phyloP scores from a whole-genome alignment of 2,329 filamentous ascomycete species.

The Cryphonectria radicalis region DNA sequence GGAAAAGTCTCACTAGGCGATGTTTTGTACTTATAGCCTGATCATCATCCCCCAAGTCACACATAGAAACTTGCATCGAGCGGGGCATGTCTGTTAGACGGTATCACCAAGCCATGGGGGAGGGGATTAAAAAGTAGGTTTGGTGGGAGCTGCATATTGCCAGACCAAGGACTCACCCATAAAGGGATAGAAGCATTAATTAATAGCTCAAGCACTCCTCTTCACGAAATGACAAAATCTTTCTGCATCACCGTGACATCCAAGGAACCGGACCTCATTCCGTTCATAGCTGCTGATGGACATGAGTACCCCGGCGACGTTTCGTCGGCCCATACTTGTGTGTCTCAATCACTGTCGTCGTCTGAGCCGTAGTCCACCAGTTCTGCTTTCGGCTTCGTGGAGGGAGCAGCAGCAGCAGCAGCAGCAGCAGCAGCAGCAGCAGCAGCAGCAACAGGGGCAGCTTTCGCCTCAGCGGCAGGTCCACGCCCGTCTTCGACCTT shows the following conservation, averaged over 20 bases:
- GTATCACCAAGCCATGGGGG: not conserved
- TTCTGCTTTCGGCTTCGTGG: slow-evolving; percentile 40
- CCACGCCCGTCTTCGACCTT: slow-evolving; percentile 13
- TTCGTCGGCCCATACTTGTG: not conserved
- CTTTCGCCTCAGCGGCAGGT: slow-evolving; percentile 35
- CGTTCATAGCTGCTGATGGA: no score
- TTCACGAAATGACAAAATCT: not conserved
- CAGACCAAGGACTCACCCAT: slow-evolving; percentile 3
- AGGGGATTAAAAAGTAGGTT: no score
- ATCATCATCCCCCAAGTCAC: not conserved
- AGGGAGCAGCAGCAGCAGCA: not conserved
- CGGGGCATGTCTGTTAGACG: not conserved
- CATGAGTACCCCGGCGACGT: not conserved
- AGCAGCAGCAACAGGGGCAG: slow-evolving; percentile 5
- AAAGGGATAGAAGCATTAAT: slow-evolving; percentile 22
- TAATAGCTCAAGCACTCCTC: slow-evolving; percentile 18
- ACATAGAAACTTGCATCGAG: slow-evolving; percentile 11
- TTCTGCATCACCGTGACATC: not conserved
- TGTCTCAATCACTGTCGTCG: slow-evolving; percentile 45
- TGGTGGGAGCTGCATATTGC: not conserved
- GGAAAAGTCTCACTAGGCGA: no score
- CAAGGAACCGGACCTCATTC: no score
- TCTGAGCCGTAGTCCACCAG: slow-evolving; percentile 64
- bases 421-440: not conserved
- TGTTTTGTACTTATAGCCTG: slow-evolving; percentile 2